These are phyloP conservation scores for Puccinellia tenuiflora DNA, from an alignment of 176 grass and related monocot species.

Conservation along the genomic window DNA sequence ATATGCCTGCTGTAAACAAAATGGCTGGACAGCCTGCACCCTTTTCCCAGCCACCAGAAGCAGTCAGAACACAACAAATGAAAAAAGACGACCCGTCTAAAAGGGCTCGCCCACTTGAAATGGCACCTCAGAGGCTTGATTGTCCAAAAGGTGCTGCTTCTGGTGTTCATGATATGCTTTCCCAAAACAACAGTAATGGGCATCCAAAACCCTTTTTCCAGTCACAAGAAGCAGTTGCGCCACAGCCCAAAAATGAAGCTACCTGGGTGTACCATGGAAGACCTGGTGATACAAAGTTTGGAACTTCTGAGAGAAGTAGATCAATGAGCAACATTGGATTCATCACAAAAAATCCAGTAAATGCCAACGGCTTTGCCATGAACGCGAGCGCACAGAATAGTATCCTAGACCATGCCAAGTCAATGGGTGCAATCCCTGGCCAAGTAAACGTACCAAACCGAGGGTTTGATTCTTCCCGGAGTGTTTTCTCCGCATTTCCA, in stretches of 20 bases:
- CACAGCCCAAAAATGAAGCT: conserved; percentile 43
- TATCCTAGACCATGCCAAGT: conserved; percentile 43
- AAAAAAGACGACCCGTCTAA: conserved; percentile 20
- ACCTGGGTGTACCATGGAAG: conserved; percentile 41
- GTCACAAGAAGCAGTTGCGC: conserved; percentile 36
- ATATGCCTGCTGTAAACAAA: conserved; percentile 30
- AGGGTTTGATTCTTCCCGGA: conserved; percentile 46
- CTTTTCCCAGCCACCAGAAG: conserved; percentile 50
- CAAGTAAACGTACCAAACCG: conserved; percentile 44
- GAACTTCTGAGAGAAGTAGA: conserved; percentile 34
- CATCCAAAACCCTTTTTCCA: conserved; percentile 57
- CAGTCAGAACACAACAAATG: conserved; percentile 24
- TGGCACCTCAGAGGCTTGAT: conserved; percentile 29
- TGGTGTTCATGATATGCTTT: conserved; percentile 26
- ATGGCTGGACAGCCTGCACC: conserved; percentile 31
- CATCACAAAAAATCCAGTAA: conserved; percentile 49
- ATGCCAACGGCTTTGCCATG: conserved; percentile 27
- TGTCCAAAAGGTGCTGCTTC: conserved; percentile 30
- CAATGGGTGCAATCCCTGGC: conserved; percentile 32
- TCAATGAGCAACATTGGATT: conserved; percentile 39
- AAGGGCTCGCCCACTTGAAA: conserved; percentile 24
- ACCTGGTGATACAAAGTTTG: conserved; percentile 54
- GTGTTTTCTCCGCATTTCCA: conserved; percentile 50
- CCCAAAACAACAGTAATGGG: conserved; percentile 16
- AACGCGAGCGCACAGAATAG: conserved; percentile 41